Conservation (phyloP, 495 filamentous ascomycete species). For the Trichoderma gamsii region DNA sequence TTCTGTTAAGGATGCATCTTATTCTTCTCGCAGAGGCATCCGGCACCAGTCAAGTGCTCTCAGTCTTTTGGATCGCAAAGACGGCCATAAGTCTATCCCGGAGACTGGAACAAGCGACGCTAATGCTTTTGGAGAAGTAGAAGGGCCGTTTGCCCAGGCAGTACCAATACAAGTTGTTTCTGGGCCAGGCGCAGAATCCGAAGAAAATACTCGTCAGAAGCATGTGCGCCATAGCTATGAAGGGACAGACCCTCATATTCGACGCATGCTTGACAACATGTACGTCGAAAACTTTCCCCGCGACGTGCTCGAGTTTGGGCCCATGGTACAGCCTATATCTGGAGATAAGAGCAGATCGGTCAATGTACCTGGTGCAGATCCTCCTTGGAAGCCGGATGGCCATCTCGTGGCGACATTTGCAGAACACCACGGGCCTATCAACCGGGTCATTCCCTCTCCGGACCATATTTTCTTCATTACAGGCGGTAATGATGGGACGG, state of each 20-base stretch:
- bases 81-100: conserved; percentile 69
- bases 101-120: conserved; percentile 80
- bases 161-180: conserved; percentile 22
- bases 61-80: conserved; percentile 71
- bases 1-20: conserved; percentile 35
- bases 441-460: conserved; percentile 73
- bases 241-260: conserved; percentile 83
- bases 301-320: conserved; percentile 73
- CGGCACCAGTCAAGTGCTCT: conserved; percentile 73
- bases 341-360: conserved; percentile 55
- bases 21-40: conserved; percentile 35
- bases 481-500: conserved; percentile 82
- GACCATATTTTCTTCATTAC: conserved; percentile 96
- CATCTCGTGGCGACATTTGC: conserved; percentile 78
- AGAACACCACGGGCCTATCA: conserved; percentile 79
- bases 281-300: conserved; percentile 87
- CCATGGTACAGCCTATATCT: conserved; percentile 65
- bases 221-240: conserved; percentile 62
- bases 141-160: conserved; percentile 55
- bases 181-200: conserved; percentile 22
- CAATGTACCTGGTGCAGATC: conserved; percentile 38
- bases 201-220: conserved; percentile 30
- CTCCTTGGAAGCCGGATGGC: conserved; percentile 78
- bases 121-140: conserved; percentile 77
- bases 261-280: conserved; percentile 80